Percentiles rank a stretch among this genome's conserved stretches.
Conservation (phyloP, 129 eudicot genomes). For the Saposhnikovia divaricata region DNA sequence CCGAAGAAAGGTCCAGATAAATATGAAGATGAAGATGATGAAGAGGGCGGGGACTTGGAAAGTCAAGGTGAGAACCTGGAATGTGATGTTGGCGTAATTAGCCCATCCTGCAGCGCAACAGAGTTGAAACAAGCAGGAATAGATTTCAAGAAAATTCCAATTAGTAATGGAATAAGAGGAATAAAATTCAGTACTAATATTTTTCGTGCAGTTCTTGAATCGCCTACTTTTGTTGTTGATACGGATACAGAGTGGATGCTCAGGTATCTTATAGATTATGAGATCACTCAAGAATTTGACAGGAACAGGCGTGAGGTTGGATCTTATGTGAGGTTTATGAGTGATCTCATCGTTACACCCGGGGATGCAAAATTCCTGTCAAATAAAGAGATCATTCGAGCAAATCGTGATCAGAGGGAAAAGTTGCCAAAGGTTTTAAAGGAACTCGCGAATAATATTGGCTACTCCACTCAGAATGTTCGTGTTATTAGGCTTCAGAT, state of each 20-base stretch:
- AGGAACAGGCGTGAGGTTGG: not conserved
- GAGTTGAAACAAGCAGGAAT: conserved; percentile 18
- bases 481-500: conserved; percentile 8
- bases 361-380: conserved; percentile 11
- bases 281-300: conserved; percentile 6
- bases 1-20: not conserved
- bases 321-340: conserved; percentile 12
- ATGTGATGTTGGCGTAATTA: not conserved
- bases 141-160: conserved; percentile 5
- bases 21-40: not conserved
- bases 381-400: not conserved
- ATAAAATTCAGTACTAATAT: conserved; percentile 8
- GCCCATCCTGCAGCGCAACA: conserved; percentile 5
- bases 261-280: conserved; percentile 7
- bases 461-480: not conserved
- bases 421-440: conserved; percentile 2
- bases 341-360: conserved; percentile 11
- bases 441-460: not conserved
- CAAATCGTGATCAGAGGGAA: not conserved
- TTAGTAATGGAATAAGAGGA: conserved; percentile 5
- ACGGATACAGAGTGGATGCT: conserved; percentile 9
- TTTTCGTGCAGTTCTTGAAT: conserved; percentile 2
- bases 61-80: conserved; percentile 6
- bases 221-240: conserved; percentile 1
- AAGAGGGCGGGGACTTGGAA: not conserved